These are phyloP conservation scores for Candida labiduridarum DNA, from an alignment of 1,139 yeast species.

Conservation along the genomic window DNA sequence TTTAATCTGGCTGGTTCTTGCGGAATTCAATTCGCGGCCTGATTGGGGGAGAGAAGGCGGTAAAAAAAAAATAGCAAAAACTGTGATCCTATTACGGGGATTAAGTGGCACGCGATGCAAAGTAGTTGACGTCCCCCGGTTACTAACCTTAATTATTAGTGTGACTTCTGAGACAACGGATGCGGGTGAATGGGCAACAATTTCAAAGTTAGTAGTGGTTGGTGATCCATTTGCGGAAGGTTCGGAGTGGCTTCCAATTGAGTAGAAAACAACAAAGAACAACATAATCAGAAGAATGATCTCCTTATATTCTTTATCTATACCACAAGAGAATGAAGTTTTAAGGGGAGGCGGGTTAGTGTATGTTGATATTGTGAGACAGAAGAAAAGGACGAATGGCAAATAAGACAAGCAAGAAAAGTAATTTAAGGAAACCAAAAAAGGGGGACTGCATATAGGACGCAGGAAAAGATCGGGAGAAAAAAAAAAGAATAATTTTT, in stretches of 20 bases:
- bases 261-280: no score
- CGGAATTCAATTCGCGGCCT: no score
- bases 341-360: no score
- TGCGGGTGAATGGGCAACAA: no score
- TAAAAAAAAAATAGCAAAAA: background rate
- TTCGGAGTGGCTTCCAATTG: no score
- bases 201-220: no score
- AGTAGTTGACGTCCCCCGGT: background rate
- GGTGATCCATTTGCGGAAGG: no score
- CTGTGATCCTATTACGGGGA: background rate
- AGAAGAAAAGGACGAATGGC: no score
- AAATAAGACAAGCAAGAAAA: background rate
- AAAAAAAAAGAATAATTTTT: background rate
- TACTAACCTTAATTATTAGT: background rate
- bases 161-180: background rate
- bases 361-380: no score
- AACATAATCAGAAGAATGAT: no score
- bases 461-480: slow-evolving; percentile 1
- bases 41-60: background rate
- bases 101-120: slow-evolving; percentile 1
- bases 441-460: background rate
- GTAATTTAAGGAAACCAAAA: background rate
- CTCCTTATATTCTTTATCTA: no score
- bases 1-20: background rate
- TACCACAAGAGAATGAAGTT: no score